A percentile compares a stretch with the other conserved stretches of the same genome.
Evolutionary conservation across 1,139 yeast species (phyloP).

Genomic region (Pichia sorboxylosa): DNA sequence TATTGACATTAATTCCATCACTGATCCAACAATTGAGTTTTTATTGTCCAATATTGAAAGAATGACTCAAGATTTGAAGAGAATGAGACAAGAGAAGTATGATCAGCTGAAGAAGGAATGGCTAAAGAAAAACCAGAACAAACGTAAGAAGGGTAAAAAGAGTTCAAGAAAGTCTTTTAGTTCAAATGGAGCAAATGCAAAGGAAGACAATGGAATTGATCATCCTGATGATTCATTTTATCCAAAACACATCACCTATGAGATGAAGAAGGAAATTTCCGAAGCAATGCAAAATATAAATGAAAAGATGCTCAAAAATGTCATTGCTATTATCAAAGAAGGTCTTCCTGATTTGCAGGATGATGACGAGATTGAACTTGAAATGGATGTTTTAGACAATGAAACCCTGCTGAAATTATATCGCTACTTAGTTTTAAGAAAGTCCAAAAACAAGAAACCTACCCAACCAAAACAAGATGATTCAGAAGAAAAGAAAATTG

Average conservation of each 20-base stretch:
- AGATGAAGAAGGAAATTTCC: conserved; percentile 90
- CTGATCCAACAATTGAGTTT: conserved; percentile 82
- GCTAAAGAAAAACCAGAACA: conserved; percentile 38
- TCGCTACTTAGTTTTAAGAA: conserved; percentile 60
- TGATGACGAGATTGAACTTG: conserved; percentile 87
- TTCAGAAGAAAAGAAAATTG: conserved; percentile 68
- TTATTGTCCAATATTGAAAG: conserved; percentile 76
- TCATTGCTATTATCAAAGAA: conserved; percentile 75
- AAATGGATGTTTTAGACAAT: conserved; percentile 88
- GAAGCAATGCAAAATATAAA: conserved; percentile 72
- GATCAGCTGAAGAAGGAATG: conserved; percentile 34
- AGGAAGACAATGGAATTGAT: conserved; percentile 6
- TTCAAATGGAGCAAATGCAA: conserved; percentile 6
- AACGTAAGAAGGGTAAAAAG: conserved; percentile 15
- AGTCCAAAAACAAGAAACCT: conserved; percentile 20
- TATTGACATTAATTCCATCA: conserved; percentile 65
- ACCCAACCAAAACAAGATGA: conserved; percentile 23
- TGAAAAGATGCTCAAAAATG: conserved; percentile 74
- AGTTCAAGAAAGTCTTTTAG: conserved; percentile 11
- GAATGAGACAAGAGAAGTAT: conserved; percentile 53
- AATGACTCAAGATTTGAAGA: conserved; percentile 77
- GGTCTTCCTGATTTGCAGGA: conserved; percentile 70
- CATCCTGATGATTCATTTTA: conserved; percentile 13
- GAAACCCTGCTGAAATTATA: conserved; percentile 73
- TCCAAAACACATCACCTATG: conserved; percentile 61